A percentile compares a stretch with the other conserved stretches of the same genome.
These are phyloP conservation scores for Cicer bijugum DNA, from an alignment of 306 rosid species.

Conservation along the genomic window DNA sequence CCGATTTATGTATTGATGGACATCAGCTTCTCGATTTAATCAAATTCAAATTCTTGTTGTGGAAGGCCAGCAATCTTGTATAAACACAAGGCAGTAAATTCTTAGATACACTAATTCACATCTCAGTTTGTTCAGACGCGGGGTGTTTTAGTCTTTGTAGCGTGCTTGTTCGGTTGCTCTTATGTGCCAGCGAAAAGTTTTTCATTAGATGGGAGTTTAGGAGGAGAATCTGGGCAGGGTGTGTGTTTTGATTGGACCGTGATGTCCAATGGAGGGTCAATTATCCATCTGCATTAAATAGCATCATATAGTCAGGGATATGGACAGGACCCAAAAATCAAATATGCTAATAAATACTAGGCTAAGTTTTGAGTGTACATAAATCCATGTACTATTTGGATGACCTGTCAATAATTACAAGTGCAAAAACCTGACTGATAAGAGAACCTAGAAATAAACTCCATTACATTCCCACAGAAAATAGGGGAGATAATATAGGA, in stretches of 20 bases:
- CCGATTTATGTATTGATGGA: constrained; percentile 37
- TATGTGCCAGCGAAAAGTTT: constrained; percentile 48
- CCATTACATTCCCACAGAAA: background rate
- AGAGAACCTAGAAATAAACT: constrained; percentile 18
- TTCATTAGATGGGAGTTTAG: constrained; percentile 78
- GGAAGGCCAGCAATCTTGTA: constrained; percentile 49
- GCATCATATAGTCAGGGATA: constrained; percentile 34
- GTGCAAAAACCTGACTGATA: constrained; percentile 16
- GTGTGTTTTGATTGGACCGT: constrained; percentile 85
- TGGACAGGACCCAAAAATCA: constrained; percentile 5
- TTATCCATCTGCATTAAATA: constrained; percentile 71
- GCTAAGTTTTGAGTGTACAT: constrained; percentile 18
- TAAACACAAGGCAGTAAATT: constrained; percentile 52
- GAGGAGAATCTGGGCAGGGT: constrained; percentile 97
- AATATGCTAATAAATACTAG: background rate
- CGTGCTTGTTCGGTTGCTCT: constrained; percentile 58
- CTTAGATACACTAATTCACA: constrained; percentile 39
- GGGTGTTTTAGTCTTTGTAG: constrained; percentile 68
- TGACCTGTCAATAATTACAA: constrained; percentile 2
- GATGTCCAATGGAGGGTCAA: constrained; percentile 91
- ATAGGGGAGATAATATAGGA: background rate
- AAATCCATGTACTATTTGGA: constrained; percentile 29
- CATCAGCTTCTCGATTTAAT: constrained; percentile 48
- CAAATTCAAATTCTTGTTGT: constrained; percentile 45
- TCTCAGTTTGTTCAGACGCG: constrained; percentile 67